A percentile compares a stretch with the other conserved stretches of the same genome.
These are phyloP conservation scores for Penicillium coprophilum DNA, from an alignment of 495 filamentous ascomycete species.

Conservation along the genomic window DNA sequence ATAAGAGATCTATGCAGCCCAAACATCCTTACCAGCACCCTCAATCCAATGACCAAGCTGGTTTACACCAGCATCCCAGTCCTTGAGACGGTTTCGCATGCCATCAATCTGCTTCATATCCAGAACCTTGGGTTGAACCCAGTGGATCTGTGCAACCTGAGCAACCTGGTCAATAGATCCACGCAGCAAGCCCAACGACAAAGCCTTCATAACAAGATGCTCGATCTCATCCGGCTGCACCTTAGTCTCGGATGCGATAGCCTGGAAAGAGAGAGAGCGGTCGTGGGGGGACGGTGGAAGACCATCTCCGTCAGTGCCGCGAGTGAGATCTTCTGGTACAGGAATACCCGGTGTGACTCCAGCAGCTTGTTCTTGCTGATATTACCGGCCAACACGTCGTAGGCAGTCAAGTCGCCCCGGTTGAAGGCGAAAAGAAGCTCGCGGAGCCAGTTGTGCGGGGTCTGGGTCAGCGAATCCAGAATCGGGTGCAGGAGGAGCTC, in stretches of 20 bases:
- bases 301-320: conserved; percentile 94
- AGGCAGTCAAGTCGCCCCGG: conserved; percentile 85
- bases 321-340: conserved; percentile 97
- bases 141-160: conserved; percentile 89
- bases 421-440: conserved; percentile 97
- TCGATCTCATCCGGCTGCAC: conserved; percentile 89
- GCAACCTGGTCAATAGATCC: conserved; percentile 97
- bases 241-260: conserved; percentile 88
- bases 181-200: conserved; percentile 84
- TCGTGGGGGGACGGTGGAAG: conserved; percentile 92
- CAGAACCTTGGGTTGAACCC: conserved; percentile 97
- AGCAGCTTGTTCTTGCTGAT: conserved; percentile 78
- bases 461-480: conserved; percentile 72
- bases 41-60: conserved; percentile 95
- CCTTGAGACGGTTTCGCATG: conserved; percentile 82
- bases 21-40: conserved; percentile 81
- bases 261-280: conserved; percentile 84
- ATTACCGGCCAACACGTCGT: conserved; percentile 75
- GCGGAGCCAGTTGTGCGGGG: conserved; percentile 75
- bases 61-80: conserved; percentile 96
- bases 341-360: conserved; percentile 71
- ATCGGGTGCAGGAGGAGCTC: conserved; percentile 98
- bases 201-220: conserved; percentile 96
- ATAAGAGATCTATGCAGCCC: conserved; percentile 64
- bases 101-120: conserved; percentile 95